phyloP scores from a whole-genome alignment of 75 land plant genomes.

The Picea glauca region DNA sequence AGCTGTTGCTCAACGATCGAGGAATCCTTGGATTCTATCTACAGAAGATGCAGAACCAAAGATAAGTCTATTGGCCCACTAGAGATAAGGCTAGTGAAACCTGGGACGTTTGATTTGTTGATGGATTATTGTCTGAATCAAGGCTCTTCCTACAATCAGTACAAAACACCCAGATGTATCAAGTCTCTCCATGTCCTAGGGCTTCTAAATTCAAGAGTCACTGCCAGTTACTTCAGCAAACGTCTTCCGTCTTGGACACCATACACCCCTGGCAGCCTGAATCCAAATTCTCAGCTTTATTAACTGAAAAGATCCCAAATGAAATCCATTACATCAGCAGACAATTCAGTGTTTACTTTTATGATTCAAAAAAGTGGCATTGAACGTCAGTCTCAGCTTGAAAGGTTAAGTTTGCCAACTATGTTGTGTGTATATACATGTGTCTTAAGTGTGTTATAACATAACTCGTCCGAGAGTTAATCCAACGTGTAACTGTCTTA shows the following conservation, averaged over 20 bases:
- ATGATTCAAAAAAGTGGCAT: background rate
- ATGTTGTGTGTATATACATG: conserved; percentile 10
- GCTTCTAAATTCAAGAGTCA: conserved; percentile 37
- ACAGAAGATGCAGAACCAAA: conserved; percentile 33
- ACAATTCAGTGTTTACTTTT: background rate
- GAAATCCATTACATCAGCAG: background rate
- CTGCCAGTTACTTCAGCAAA: conserved; percentile 31
- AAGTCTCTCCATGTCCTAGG: conserved; percentile 15
- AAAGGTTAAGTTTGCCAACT: background rate
- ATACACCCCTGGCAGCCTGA: conserved; percentile 4
- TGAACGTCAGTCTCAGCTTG: background rate
- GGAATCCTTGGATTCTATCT: conserved; percentile 34
- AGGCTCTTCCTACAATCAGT: conserved; percentile 51
- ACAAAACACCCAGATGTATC: conserved; percentile 60
- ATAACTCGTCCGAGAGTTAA: background rate
- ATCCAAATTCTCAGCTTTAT: background rate
- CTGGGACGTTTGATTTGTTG: conserved; percentile 38
- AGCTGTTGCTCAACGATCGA: conserved; percentile 41
- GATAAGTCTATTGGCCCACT: conserved; percentile 51
- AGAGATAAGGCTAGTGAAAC: conserved; percentile 42
- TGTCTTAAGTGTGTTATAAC: background rate
- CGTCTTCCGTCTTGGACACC: conserved; percentile 33
- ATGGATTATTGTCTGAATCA: conserved; percentile 32
- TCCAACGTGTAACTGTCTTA: background rate
- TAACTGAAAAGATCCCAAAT: background rate